Evolutionary conservation across 805 yeast genomes (phyloP), one percentile per base, ranked within the genome.

Genomic region (Teunomyces stri): DNA sequence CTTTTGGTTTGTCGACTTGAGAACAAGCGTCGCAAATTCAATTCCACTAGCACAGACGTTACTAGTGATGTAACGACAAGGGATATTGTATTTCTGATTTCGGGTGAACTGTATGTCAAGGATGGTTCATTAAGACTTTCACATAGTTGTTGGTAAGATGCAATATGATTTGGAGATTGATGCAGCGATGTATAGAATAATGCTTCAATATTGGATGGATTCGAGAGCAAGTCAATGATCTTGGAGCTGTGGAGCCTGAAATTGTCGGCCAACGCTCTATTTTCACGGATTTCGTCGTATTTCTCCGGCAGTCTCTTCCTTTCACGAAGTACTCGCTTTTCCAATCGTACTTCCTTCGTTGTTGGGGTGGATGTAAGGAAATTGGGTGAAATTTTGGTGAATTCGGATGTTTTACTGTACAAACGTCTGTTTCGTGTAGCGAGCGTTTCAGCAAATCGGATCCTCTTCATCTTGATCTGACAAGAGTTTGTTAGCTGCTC

Each of bases 31-130:
- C 63, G 49, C 3, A 68, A 31, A 45, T 66, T 67, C 43, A 69
- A 46, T 37, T 69, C 72, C 6, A 63, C 62, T 29, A 66, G 45
- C 5, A 66, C 49, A 5, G 64, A 44, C 27, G 60, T 64, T n/a
- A 65, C 40, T 11, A 69, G 39, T 31, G 54, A 59, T 10, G 54
- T 50, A 4, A 58, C 56, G 3, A 66, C 40, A 13, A 61, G 51
- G 50, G 56, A 47, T 15, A 68, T 42, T 5, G 65, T 50, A 42
- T 58, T 59, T 36, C 53, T 55, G 21, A 65, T 56, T 3, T 61
- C 59, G 5, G 59, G 48, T 3, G 54, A 50, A 38, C 52, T 49
- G 21, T 56, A 58, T 11, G 45, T 33, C 6, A 44, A 30, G 6
- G 20, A 15, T 12, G 40, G 15, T 37, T 37, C 29, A 6, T 22